Evolutionary conservation across 768 basidiomycete genomes (phyloP).

Genomic region (Calocera viscosa): DNA sequence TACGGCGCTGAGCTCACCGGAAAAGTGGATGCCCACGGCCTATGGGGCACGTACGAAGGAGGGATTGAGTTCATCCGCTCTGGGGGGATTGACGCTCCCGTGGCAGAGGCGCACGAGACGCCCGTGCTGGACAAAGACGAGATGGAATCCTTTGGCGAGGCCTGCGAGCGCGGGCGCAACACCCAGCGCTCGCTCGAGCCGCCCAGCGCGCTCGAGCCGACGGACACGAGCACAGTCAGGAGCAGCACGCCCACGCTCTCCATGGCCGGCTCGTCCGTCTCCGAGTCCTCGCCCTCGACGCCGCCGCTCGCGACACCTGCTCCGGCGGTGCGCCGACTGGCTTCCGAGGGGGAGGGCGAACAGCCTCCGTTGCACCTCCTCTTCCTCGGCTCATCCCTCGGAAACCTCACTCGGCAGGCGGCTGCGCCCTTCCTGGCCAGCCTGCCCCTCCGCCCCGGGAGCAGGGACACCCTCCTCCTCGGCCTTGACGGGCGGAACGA

Average conservation of each 20-base stretch:
- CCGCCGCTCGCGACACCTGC: slow-evolving; percentile 4
- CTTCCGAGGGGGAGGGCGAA: background rate
- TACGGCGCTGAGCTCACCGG: slow-evolving; percentile 46
- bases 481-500: slow-evolving; percentile 83
- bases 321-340: slow-evolving; percentile 6
- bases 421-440: slow-evolving; percentile 62
- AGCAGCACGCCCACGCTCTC: slow-evolving; percentile 7
- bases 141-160: background rate
- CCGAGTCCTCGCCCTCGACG: slow-evolving; percentile 8
- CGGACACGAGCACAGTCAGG: background rate
- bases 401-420: slow-evolving; percentile 68
- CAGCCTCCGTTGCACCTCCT: slow-evolving; percentile 58
- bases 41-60: slow-evolving; percentile 85
- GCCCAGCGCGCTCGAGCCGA: background rate
- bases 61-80: slow-evolving; percentile 67
- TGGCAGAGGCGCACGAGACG: background rate
- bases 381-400: slow-evolving; percentile 84
- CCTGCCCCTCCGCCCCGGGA: slow-evolving; percentile 55
- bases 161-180: background rate
- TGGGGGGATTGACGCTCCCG: slow-evolving; percentile 37
- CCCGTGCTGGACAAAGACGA: background rate
- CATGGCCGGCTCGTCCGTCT: slow-evolving; percentile 6
- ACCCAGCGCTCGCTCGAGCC: background rate
- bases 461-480: slow-evolving; percentile 65
- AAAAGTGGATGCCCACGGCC: slow-evolving; percentile 67